Percentiles rank a stretch among this genome's conserved stretches.
phyloP scores from a whole-genome alignment of 1,284 basidiomycete genomes.

The Tylopilus orsonianus region DNA sequence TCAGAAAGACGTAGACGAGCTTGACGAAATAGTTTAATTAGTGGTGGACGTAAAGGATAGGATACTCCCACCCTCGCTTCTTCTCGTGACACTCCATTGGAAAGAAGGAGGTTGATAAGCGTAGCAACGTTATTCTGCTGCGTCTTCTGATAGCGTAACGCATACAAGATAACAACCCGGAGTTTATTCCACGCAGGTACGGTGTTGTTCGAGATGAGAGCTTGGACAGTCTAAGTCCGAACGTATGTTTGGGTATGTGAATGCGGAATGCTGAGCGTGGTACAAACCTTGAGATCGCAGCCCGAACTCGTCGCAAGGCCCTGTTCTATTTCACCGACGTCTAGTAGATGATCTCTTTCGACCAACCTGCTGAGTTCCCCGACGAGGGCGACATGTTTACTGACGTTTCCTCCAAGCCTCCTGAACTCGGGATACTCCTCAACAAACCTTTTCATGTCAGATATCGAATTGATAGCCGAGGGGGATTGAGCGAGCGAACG shows the following conservation, averaged over 20 bases:
- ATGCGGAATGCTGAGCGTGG: neutral
- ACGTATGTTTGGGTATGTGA: constrained; percentile 5
- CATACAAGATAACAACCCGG: constrained; percentile 91
- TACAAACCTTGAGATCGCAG: constrained; percentile 78
- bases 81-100: constrained; percentile 80
- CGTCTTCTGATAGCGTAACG: constrained; percentile 93
- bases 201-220: constrained; percentile 64
- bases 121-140: constrained; percentile 81
- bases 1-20: constrained; percentile 93
- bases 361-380: constrained; percentile 94
- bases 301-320: constrained; percentile 91
- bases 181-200: constrained; percentile 85
- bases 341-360: constrained; percentile 81
- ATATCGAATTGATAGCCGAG: constrained; percentile 89
- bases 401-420: constrained; percentile 96
- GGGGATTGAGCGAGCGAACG: constrained; percentile 78
- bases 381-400: constrained; percentile 96
- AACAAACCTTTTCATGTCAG: constrained; percentile 97
- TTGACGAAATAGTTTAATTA: constrained; percentile 32
- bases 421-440: constrained; percentile 99
- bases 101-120: constrained; percentile 80
- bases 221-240: constrained; percentile 68
- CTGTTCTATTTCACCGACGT: constrained; percentile 95
- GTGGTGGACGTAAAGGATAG: neutral
- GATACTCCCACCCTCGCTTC: constrained; percentile 69